phyloP scores from a whole-genome alignment of 306 rosid genomes.

The Cotoneaster glaucophyllus region DNA sequence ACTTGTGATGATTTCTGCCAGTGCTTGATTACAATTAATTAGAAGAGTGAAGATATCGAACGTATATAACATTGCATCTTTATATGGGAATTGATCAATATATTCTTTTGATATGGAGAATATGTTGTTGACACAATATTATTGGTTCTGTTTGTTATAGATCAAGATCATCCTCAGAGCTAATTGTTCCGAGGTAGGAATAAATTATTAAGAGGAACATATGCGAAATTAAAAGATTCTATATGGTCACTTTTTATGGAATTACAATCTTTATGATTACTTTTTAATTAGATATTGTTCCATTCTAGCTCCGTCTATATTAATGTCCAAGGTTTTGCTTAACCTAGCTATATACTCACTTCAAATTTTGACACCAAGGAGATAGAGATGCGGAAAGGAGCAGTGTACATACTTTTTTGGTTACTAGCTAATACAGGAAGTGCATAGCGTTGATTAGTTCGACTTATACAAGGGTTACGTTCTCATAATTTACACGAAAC shows the following conservation, averaged over 20 bases:
- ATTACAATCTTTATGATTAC: conserved; percentile 3
- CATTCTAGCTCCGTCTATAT: background rate
- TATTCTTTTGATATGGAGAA: background rate
- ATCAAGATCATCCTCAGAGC: background rate
- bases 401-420: too few relatives aligned
- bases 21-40: too few relatives aligned
- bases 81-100: background rate
- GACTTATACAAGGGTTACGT: background rate
- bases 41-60: background rate
- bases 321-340: background rate
- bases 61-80: background rate
- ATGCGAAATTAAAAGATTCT: conserved; percentile 9
- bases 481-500: too few relatives aligned
- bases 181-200: background rate
- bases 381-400: too few relatives aligned
- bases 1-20: too few relatives aligned
- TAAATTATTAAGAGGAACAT: conserved; percentile 19
- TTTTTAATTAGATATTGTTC: conserved; percentile 20
- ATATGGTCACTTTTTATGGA: background rate
- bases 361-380: background rate
- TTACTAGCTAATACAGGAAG: too few relatives aligned
- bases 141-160: background rate
- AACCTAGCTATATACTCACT: background rate
- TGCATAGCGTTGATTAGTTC: background rate
- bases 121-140: background rate